Conservation (phyloP, 202 grass and related monocot species). For the Thinopyrum obtusiflorum region DNA sequence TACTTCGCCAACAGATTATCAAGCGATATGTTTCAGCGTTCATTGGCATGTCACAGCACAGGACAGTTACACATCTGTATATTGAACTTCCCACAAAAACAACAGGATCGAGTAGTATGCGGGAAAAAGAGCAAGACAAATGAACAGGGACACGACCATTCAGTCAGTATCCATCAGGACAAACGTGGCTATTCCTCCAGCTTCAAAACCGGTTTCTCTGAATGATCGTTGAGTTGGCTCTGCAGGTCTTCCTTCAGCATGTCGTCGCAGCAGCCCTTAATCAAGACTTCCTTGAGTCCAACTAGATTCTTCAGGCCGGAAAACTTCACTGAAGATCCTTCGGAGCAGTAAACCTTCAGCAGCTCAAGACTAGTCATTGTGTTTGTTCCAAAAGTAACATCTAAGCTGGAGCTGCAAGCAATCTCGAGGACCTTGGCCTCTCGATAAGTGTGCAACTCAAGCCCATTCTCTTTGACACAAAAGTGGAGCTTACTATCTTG, state of each 20-base stretch:
- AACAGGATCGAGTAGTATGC: neutral
- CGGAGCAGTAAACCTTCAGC: neutral
- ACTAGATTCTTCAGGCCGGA: neutral
- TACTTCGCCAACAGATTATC: neutral
- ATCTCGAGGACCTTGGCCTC: neutral
- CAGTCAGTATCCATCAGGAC: neutral
- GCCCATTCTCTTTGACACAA: neutral
- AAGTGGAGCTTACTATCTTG: neutral
- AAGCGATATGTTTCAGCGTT: neutral
- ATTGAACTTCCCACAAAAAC: too few species aligned
- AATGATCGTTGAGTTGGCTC: rapidly evolving
- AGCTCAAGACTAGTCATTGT: neutral
- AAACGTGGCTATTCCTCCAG: neutral
- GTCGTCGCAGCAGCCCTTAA: neutral
- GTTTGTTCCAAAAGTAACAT: neutral
- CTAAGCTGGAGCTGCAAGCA: neutral
- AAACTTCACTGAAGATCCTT: neutral
- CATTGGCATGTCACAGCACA: neutral
- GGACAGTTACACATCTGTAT: neutral
- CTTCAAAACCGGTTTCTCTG: neutral
- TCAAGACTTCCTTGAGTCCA: neutral
- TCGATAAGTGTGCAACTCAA: neutral
- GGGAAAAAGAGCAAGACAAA: too few species aligned
- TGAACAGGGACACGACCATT: neutral
- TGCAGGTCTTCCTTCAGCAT: neutral